Base-by-base conservation (phyloP, 2,329 filamentous ascomycete species). In the Apiospora rasikravindrae region DNA sequence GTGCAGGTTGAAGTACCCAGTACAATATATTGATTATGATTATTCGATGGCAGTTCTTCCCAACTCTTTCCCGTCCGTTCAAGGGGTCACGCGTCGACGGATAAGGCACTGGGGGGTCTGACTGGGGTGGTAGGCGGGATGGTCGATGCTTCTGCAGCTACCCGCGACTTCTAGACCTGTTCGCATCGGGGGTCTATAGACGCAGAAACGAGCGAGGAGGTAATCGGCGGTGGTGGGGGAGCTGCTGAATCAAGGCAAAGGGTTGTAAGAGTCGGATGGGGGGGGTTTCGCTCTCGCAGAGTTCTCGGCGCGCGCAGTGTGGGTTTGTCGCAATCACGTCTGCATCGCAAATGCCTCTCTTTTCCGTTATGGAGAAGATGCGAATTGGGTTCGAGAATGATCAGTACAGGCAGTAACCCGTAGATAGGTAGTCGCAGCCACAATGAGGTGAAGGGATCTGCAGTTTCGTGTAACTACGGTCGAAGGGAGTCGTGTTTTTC, bases 71-170 rank as follows among this genome's bases (percentile, higher is more conserved):
- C 68, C 69, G 26, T 69, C 70, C 75, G 76, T 71, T 80, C 78
- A 81, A 73, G 79, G 78, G 76, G 79, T 80, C 78, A 81, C 79
- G 78, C 80, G 80, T 73, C 80, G 79, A 73, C 80, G 80, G 80
- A 80, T 81, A 79, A 80, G 76, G 79, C 79, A 81, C 80, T 80
- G 78, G 75, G 79, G 78, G 69, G 79, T 79, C 73, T 81, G 78
- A 73, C 78, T 79, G 71, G 79, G 79, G 75, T 81, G 78, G 72
- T 80, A 81, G 78, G 78, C 77, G 77, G 80, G 79, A 81, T 80
- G 78, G 76, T 80, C 77, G 77, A 81, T 80, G 78, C 78, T 80
- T 73, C 77, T 81, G 80, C 80, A 81, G 77, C 77, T 80, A 80
- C 77, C 80, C 80, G 79, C 78, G 72, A 76, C 78, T 75, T 80